Evolutionary conservation across 1,284 basidiomycete genomes (phyloP).

Genomic region (Athelia sp.): DNA sequence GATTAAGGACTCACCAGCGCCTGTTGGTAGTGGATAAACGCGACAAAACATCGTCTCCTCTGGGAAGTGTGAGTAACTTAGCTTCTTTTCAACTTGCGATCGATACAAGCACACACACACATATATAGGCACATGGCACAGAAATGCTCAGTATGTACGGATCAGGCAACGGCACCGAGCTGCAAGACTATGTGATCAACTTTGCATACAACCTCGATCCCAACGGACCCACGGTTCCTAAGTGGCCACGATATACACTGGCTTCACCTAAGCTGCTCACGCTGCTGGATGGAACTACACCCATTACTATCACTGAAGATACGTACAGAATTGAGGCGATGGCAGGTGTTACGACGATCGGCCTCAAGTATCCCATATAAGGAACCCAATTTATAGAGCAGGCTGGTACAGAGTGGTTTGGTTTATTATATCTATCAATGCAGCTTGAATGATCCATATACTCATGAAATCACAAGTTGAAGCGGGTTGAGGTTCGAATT

Average conservation of each 20-base stretch:
- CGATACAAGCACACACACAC: too few species aligned
- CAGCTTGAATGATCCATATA: too few species aligned
- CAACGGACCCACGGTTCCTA: slow-evolving; percentile 25
- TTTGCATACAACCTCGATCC: slow-evolving; percentile 42
- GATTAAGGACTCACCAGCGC: background rate
- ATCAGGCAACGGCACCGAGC: slow-evolving; percentile 22
- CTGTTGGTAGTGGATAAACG: slow-evolving; percentile 27
- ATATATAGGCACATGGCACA: slow-evolving; percentile 26
- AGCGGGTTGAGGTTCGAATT: too few species aligned
- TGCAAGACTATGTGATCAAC: slow-evolving; percentile 35
- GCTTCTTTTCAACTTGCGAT: too few species aligned
- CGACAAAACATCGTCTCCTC: slow-evolving; percentile 31
- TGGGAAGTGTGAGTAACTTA: slow-evolving; percentile 31
- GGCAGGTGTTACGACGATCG: background rate
- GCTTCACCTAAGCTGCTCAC: slow-evolving; percentile 8
- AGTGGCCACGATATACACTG: slow-evolving; percentile 13
- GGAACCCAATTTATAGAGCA: background rate
- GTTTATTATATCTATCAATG: too few species aligned
- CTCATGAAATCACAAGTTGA: too few species aligned
- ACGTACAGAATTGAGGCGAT: background rate
- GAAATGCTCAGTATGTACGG: slow-evolving; percentile 35
- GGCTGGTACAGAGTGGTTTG: too few species aligned
- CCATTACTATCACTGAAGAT: background rate
- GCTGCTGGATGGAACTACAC: slow-evolving; percentile 8
- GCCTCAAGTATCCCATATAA: background rate